Percentiles rank a stretch among this genome's conserved stretches.
Conservation (phyloP, 768 basidiomycete genomes). For the Mycena olivaceomarginata region DNA sequence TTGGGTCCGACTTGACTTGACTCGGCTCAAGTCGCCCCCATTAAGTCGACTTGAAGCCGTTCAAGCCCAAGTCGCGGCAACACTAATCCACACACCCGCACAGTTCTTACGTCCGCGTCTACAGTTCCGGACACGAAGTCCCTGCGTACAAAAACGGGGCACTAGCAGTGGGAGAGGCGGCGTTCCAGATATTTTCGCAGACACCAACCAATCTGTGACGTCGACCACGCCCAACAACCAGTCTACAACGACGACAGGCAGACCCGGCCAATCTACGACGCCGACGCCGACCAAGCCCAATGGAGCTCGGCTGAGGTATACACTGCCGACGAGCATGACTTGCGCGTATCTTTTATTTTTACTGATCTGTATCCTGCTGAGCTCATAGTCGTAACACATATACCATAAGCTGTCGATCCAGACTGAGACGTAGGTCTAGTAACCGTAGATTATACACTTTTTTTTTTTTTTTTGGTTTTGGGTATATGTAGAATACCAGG, state of each 20-base stretch:
- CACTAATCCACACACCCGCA: neutral
- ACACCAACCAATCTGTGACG: constrained; percentile 17
- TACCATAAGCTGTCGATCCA: constrained; percentile 12
- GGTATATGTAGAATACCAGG: constrained; percentile 21
- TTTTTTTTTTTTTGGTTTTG: constrained; percentile 20
- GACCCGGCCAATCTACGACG: constrained; percentile 25
- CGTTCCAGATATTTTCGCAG: constrained; percentile 31
- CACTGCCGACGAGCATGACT: constrained; percentile 26
- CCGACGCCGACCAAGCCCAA: constrained; percentile 21
- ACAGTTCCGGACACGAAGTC: constrained; percentile 53
- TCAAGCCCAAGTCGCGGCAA: too few species aligned
- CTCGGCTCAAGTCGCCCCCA: too few species aligned
- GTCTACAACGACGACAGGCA: constrained; percentile 27
- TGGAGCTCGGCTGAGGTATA: constrained; percentile 20
- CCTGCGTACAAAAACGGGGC: constrained; percentile 50
- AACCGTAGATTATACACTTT: constrained; percentile 12
- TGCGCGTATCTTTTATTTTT: constrained; percentile 24
- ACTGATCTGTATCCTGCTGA: constrained; percentile 21
- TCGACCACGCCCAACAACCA: constrained; percentile 29
- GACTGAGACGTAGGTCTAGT: constrained; percentile 24
- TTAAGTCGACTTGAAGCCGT: too few species aligned
- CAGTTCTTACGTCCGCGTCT: constrained; percentile 63
- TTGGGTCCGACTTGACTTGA: too few species aligned
- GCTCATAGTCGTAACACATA: constrained; percentile 26
- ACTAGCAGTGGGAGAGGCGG: constrained; percentile 30